Evolutionary conservation across 352 stramenopile genomes (phyloP), one percentile per base, ranked within the genome.

Genomic region (Phytopythium aichiense): DNA sequence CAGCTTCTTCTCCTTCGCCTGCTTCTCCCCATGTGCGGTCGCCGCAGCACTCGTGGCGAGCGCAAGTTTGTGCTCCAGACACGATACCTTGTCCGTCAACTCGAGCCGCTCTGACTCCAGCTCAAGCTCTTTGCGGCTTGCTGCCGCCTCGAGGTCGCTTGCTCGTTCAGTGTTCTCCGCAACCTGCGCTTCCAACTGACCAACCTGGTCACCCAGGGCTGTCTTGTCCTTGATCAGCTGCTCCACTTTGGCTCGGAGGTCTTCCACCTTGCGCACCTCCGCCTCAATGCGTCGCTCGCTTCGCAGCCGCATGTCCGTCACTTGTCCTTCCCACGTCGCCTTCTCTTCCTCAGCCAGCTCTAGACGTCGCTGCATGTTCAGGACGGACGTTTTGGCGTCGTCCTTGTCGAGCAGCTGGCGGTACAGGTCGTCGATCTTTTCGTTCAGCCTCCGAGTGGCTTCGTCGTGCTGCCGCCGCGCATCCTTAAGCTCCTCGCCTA

Each of bases 351-450:
- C 63, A 22, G 80, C 53, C n/a, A 75, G 62, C 20, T 42, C 51
- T 28, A 82, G 63, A 60, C 79, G 67, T 8, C 68, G 61, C 50
- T 84, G 72, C 9, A 67, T 60, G 18, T 53, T 73, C 58, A 82
- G 76, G 9, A 86, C 50, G 0, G 65, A 72, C 31, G 62, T 42
- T 15, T 86, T 76, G 6, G 55, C 60, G 18, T 76, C 71, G 7
- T 91, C 81, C 33, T 85, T 83, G 16, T 73, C 67, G 28, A 76
- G 31, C 50, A 91, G 60, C 12, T 88, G 68, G 22, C 69, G 62
- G 33, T 87, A 87, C 43, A 89, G 48, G 12, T 85, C 79, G 53
- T 88, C 76, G 49, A 89, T 74, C 56, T 83, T 81, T 7, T 69
- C 67, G 11, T 77, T 84, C 28, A 87, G 56, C 9, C 57, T 59